phyloP scores from a whole-genome alignment of 768 basidiomycete genomes.

The Kwoniella bestiolae region DNA sequence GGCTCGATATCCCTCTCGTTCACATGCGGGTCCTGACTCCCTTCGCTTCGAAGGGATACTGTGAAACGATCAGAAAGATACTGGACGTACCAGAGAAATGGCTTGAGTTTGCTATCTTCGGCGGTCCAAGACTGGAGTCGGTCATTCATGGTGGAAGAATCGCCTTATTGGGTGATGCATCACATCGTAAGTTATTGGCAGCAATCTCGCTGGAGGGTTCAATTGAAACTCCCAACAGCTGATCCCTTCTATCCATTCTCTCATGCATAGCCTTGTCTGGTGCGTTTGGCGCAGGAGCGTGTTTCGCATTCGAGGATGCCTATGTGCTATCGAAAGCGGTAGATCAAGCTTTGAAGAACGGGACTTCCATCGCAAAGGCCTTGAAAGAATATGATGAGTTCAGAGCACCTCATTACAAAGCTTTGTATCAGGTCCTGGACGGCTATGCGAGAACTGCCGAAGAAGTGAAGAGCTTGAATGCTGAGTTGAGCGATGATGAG shows the following conservation, averaged over 20 bases:
- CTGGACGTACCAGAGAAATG: constrained; percentile 15
- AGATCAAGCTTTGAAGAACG: not conserved
- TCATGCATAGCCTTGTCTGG: constrained; percentile 1
- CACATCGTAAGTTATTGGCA: constrained; percentile 15
- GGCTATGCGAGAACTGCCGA: constrained; percentile 8
- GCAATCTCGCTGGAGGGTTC: too few relatives aligned
- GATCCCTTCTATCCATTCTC: not conserved
- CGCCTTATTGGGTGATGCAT: constrained; percentile 21
- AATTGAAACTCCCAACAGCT: too few relatives aligned
- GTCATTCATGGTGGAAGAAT: constrained; percentile 7
- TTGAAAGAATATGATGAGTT: constrained; percentile 11
- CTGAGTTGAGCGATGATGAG: constrained; percentile 8
- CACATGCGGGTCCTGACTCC: not conserved
- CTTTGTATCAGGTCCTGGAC: constrained; percentile 13
- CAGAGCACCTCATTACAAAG: constrained; percentile 17
- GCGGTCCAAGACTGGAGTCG: constrained; percentile 13
- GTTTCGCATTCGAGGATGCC: constrained; percentile 27
- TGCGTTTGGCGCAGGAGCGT: constrained; percentile 21
- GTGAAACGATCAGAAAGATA: constrained; percentile 3
- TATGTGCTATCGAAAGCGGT: constrained; percentile 15
- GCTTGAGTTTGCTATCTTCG: constrained; percentile 23
- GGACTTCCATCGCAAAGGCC: not conserved
- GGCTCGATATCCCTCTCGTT: too few relatives aligned
- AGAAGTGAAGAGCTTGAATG: not conserved
- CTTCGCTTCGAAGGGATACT: not conserved